phyloP scores from a whole-genome alignment of 108 stramenopile species.

The Epipyxis sp. region DNA sequence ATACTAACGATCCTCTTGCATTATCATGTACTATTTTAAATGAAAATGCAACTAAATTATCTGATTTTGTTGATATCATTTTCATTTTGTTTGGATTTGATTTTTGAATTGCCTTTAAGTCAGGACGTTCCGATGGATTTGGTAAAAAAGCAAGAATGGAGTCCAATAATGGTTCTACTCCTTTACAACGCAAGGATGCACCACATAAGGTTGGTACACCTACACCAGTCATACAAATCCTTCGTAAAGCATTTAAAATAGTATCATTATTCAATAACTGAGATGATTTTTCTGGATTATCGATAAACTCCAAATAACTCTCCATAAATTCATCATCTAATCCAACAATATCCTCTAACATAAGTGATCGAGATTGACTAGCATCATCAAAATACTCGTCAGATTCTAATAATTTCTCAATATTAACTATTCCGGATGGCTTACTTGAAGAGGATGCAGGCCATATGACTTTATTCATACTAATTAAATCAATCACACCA shows the following conservation, averaged over 20 bases:
- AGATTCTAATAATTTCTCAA: neutral
- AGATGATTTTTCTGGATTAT: neutral
- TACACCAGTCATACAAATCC: neutral
- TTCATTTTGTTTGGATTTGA: too few relatives aligned
- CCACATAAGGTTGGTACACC: neutral
- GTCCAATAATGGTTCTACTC: slow-evolving; percentile 37
- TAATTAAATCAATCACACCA: slow-evolving; percentile 7
- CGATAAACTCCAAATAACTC: neutral
- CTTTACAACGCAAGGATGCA: slow-evolving; percentile 74
- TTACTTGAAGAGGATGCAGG: neutral
- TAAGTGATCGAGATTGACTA: neutral
- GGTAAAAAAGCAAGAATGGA: neutral
- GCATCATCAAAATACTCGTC: neutral
- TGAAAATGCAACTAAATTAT: slow-evolving; percentile 66
- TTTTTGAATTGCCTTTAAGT: neutral
- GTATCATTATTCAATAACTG: neutral
- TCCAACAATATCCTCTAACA: neutral
- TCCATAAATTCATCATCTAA: slow-evolving; percentile 26
- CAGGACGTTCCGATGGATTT: neutral
- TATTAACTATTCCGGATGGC: neutral
- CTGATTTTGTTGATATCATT: neutral
- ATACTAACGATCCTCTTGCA: slow-evolving; percentile 85
- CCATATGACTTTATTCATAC: neutral
- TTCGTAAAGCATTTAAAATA: neutral
- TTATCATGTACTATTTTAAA: slow-evolving; percentile 98